Percentiles rank a stretch among this genome's conserved stretches.
Conservation (phyloP, 1,284 basidiomycete genomes). For the Xanthoconium separans region DNA sequence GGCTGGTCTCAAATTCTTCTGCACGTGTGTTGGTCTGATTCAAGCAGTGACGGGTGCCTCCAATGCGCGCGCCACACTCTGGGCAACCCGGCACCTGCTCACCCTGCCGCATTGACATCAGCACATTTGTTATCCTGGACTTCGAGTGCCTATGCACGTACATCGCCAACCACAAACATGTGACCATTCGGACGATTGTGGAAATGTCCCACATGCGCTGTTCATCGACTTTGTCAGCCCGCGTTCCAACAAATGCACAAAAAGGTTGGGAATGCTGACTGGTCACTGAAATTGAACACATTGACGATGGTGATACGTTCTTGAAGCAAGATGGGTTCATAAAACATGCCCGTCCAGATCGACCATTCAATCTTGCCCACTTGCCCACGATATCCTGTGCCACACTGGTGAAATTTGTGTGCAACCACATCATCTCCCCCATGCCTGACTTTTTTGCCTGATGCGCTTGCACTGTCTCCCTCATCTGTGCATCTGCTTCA, state of each 20-base stretch:
- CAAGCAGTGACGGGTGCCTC: no score
- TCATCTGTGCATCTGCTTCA: constrained; percentile 11
- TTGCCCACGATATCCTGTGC: constrained; percentile 36
- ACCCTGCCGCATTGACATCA: no score
- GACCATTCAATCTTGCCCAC: constrained; percentile 35
- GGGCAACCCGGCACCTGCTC: no score
- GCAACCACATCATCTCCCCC: constrained; percentile 38
- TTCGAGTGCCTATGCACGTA: no score
- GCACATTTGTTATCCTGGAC: no score
- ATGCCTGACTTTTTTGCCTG: constrained; percentile 11
- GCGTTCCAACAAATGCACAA: no score
- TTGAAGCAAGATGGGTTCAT: constrained; percentile 41
- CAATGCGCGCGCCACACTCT: no score
- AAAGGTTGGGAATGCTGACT: no score
- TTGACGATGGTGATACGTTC: constrained; percentile 46
- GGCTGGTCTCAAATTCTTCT: no score
- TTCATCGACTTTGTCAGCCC: not conserved
- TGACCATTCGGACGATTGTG: constrained; percentile 51
- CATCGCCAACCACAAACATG: constrained; percentile 46
- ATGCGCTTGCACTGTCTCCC: constrained; percentile 12
- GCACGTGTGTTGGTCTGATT: no score
- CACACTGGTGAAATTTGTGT: constrained; percentile 32
- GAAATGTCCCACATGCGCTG: constrained; percentile 45
- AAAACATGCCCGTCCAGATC: constrained; percentile 38
- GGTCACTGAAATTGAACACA: constrained; percentile 7